Evolutionary conservation across 2,329 filamentous ascomycete genomes (phyloP), one percentile per base, ranked within the genome.

Genomic region (Epicoccum nigrum): DNA sequence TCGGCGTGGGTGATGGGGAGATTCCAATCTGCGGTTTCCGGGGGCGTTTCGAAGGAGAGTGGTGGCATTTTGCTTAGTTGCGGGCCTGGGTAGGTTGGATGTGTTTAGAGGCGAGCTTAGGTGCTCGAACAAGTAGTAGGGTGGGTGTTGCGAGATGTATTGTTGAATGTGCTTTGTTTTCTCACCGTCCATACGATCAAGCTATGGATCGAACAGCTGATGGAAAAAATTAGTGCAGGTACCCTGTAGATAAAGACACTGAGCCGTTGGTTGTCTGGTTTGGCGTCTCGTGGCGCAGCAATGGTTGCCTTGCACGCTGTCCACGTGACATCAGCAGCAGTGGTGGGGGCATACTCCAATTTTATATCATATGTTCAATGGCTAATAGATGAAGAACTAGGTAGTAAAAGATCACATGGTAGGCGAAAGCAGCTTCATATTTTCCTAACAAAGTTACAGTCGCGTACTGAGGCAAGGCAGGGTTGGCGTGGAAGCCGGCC

Each of bases 11-110:
- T 55, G 39, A 55, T 51, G 25, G 39, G 45, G 17, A 41, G 48
- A 13, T 35, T 45, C 53, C 53, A 55, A 49, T 45, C 27, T 55
- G 53, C 53, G 13, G 25, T 48, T 45, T 12, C 47, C 19, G 51
- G 51, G 21, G 48, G 47, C 17, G 28, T 43, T 49, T 51, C 42
- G 31, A 52, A 46, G 35, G 43, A 48, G 8, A 42, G 32, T n/a
- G 23, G 23, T 16, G 44, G 25, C 44, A 46, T 46, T 25, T 46
- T 25, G 19, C 13, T 46, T 35, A 21, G 23, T 45, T 25, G 13
- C 12, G 31, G 20, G 43, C 25, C 33, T 27, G n/a, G 34, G 17
- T 21, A 16, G 33, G 23, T n/a, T n/a, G n/a, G n/a, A n/a, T n/a
- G n/a, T n/a, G 37, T 37, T 6, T 20, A 38, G 30, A 39, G 25